phyloP scores from a whole-genome alignment of 768 basidiomycete species.

The Amanita muscaria region DNA sequence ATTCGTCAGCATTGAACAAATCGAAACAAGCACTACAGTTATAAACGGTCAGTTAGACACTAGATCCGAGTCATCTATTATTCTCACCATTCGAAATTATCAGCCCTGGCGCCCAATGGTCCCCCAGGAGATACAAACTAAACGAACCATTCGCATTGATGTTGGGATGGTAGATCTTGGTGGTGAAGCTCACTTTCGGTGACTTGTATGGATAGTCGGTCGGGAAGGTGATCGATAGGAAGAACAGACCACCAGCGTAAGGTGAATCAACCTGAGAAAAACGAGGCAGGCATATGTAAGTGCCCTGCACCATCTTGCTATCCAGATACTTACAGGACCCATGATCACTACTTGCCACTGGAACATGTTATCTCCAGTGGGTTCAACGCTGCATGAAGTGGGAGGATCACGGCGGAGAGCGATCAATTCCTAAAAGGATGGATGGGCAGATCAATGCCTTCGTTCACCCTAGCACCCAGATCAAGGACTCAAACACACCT shows the following conservation, averaged over 20 bases:
- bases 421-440: slow-evolving; percentile 79
- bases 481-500: slow-evolving; percentile 40
- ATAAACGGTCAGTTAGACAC: neutral
- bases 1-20: slow-evolving; percentile 99
- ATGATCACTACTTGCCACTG: slow-evolving; percentile 99
- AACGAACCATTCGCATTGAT: slow-evolving; percentile 99
- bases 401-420: slow-evolving; percentile 99
- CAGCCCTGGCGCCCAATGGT: slow-evolving; percentile 98
- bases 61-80: slow-evolving; percentile 1
- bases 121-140: slow-evolving; percentile 95
- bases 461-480: slow-evolving; percentile 12
- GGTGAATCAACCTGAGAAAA: slow-evolving; percentile 82
- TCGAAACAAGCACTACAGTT: slow-evolving; percentile 78
- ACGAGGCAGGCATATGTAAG: slow-evolving; percentile 17
- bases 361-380: slow-evolving; percentile 97
- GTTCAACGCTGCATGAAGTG: slow-evolving; percentile 98
- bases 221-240: slow-evolving; percentile 89
- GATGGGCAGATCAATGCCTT: too few relatives aligned
- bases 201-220: slow-evolving; percentile 99
- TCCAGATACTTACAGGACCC: slow-evolving; percentile 76
- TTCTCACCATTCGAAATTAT: slow-evolving; percentile 94
- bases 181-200: slow-evolving; percentile 98
- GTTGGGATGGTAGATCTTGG: slow-evolving; percentile 99
- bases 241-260: slow-evolving; percentile 98
- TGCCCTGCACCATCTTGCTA: slow-evolving; percentile 15